A percentile compares a stretch with the other conserved stretches of the same genome.
These are phyloP conservation scores for Jasminum sambac DNA, from an alignment of 257 asterid species.

Conservation along the genomic window DNA sequence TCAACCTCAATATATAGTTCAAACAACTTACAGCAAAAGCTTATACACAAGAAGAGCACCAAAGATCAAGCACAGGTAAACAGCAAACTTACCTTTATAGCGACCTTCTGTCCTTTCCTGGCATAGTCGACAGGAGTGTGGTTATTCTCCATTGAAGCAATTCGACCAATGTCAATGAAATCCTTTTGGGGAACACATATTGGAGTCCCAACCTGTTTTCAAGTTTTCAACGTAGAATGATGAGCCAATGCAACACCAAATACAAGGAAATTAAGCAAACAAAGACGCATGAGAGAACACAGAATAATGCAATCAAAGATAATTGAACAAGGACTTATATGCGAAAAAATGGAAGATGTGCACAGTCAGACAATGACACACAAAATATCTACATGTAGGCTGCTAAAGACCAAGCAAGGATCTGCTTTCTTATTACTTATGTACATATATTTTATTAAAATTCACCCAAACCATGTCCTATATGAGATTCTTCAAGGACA, in stretches of 20 bases:
- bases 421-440: neutral
- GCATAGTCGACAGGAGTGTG: slow-evolving; percentile 88
- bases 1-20: too few relatives aligned
- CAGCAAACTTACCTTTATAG: slow-evolving; percentile 76
- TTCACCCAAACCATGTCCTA: neutral
- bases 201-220: slow-evolving; percentile 69
- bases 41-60: neutral
- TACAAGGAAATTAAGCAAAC: neutral
- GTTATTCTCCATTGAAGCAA: slow-evolving; percentile 89
- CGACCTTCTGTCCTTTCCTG: slow-evolving; percentile 86
- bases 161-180: slow-evolving; percentile 81
- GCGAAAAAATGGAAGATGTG: neutral
- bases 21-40: too few relatives aligned
- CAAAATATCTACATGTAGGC: neutral
- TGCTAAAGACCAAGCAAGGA: neutral
- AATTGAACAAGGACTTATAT: neutral
- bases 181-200: slow-evolving; percentile 81
- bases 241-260: neutral
- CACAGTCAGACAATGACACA: neutral
- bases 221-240: slow-evolving; percentile 1
- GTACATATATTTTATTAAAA: neutral
- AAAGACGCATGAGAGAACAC: neutral
- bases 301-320: neutral
- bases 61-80: slow-evolving; percentile 1
- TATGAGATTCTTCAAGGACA: too few relatives aligned